Evolutionary conservation across 2,329 filamentous ascomycete genomes (phyloP).

Genomic region (Colletotrichum sp.): DNA sequence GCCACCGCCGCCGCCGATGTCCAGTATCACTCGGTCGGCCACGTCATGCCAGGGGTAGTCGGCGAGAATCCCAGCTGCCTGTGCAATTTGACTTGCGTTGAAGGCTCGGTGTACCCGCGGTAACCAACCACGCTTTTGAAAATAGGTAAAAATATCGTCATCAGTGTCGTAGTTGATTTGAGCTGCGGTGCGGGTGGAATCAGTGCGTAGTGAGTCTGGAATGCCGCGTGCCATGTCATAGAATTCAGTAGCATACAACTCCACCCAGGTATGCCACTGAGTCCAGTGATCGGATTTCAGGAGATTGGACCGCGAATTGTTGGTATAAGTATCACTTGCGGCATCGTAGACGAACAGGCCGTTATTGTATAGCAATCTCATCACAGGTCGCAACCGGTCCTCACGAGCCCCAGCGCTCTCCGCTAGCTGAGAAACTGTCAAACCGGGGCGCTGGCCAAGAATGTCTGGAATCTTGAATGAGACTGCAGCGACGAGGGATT

Average conservation of each 20-base stretch:
- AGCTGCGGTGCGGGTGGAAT: slow-evolving; percentile 31
- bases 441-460: slow-evolving; percentile 26
- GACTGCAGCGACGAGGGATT: slow-evolving; percentile 34
- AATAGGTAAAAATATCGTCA: slow-evolving; percentile 43
- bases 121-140: slow-evolving; percentile 35
- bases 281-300: slow-evolving; percentile 44
- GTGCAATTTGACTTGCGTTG: slow-evolving; percentile 38
- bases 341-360: slow-evolving; percentile 38
- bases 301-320: slow-evolving; percentile 38
- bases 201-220: slow-evolving; percentile 30
- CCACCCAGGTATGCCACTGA: slow-evolving; percentile 48
- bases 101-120: slow-evolving; percentile 39
- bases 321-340: slow-evolving; percentile 30
- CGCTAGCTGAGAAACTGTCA: slow-evolving; percentile 23
- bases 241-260: slow-evolving; percentile 47
- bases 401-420: slow-evolving; percentile 16
- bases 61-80: slow-evolving; percentile 41
- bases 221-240: slow-evolving; percentile 48
- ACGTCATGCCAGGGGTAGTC: slow-evolving; percentile 48
- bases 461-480: slow-evolving; percentile 33
- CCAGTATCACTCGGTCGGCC: slow-evolving; percentile 33
- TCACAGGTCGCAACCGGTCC: slow-evolving; percentile 35
- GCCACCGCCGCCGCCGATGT: slow-evolving; percentile 46
- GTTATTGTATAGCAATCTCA: slow-evolving; percentile 35
- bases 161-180: slow-evolving; percentile 47